phyloP scores from a whole-genome alignment of 106 monocot genomes.

The Xerophyta viscosa region DNA sequence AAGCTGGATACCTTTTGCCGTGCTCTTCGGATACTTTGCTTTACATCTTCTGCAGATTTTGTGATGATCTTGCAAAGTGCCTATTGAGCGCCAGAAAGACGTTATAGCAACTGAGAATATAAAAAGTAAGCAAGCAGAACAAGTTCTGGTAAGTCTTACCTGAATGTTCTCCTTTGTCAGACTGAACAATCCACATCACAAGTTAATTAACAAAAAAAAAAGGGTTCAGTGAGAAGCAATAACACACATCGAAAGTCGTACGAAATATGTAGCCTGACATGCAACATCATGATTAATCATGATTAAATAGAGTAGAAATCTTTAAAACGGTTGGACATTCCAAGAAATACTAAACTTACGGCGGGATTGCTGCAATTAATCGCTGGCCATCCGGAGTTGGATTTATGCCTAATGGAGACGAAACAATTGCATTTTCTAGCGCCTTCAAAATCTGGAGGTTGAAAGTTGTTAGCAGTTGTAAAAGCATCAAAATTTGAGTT shows the following conservation, averaged over 20 bases:
- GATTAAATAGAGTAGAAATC: neutral
- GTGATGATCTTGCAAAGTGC: conserved; percentile 84
- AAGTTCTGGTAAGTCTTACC: conserved; percentile 26
- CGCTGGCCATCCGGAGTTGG: conserved; percentile 69
- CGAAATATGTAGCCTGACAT: too few species aligned
- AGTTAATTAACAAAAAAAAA: conserved; percentile 1
- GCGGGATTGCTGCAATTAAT: conserved; percentile 72
- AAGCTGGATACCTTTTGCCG: conserved; percentile 67
- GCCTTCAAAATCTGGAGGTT: conserved; percentile 47
- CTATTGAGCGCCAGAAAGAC: conserved; percentile 17
- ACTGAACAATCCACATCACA: conserved; percentile 17
- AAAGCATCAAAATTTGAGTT: too few species aligned
- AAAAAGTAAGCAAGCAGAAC: neutral
- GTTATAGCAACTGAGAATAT: neutral
- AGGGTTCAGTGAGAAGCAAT: neutral
- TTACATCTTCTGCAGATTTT: conserved; percentile 86
- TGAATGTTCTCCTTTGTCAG: conserved; percentile 86
- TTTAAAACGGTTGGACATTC: too few species aligned
- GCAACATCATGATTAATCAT: too few species aligned
- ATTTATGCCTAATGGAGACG: conserved; percentile 86
- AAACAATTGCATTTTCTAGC: conserved; percentile 74
- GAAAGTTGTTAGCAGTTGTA: too few species aligned
- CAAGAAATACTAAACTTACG: conserved; percentile 39
- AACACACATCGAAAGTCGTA: too few species aligned
- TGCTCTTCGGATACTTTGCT: conserved; percentile 93